phyloP scores from a whole-genome alignment of 2,329 filamentous ascomycete species.

The Cryoendolithus antarcticus region DNA sequence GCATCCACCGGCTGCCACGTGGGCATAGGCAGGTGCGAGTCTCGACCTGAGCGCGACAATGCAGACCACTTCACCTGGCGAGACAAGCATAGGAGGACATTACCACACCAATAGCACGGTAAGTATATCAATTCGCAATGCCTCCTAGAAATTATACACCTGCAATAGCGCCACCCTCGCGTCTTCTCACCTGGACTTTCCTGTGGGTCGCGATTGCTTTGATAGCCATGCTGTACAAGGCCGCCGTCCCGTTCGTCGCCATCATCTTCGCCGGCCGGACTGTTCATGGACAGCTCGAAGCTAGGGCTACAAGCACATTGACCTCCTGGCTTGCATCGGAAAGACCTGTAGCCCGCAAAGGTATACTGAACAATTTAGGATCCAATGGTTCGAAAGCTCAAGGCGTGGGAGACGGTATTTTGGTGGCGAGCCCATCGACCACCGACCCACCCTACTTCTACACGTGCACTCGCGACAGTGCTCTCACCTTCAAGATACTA shows the following conservation, averaged over 20 bases:
- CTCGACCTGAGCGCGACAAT: too few species aligned
- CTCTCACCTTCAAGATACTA: constrained; percentile 56
- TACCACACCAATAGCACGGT: too few species aligned
- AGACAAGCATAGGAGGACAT: too few species aligned
- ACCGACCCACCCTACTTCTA: constrained; percentile 52
- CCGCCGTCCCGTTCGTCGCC: constrained; percentile 2
- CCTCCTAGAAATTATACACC: too few species aligned
- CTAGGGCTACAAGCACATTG: constrained; percentile 10
- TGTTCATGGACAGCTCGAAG: constrained; percentile 5
- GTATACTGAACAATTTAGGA: constrained; percentile 45
- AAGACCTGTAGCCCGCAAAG: constrained; percentile 36
- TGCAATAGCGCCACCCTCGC: too few species aligned
- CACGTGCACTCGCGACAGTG: constrained; percentile 67
- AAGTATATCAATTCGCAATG: too few species aligned
- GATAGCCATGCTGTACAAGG: constrained; percentile 2
- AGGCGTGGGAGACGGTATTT: constrained; percentile 38
- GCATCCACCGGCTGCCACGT: too few species aligned
- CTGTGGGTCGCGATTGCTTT: too few species aligned
- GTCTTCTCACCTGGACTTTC: too few species aligned
- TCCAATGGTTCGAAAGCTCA: constrained; percentile 35
- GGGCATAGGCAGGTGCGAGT: too few species aligned
- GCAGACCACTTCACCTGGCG: too few species aligned
- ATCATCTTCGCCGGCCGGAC: constrained; percentile 6
- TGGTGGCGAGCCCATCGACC: constrained; percentile 45
- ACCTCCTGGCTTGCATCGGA: constrained; percentile 31